A percentile compares a stretch with the other conserved stretches of the same genome.
These are phyloP conservation scores for Hericium rajendrae DNA, from an alignment of 768 basidiomycete species.

Conservation along the genomic window DNA sequence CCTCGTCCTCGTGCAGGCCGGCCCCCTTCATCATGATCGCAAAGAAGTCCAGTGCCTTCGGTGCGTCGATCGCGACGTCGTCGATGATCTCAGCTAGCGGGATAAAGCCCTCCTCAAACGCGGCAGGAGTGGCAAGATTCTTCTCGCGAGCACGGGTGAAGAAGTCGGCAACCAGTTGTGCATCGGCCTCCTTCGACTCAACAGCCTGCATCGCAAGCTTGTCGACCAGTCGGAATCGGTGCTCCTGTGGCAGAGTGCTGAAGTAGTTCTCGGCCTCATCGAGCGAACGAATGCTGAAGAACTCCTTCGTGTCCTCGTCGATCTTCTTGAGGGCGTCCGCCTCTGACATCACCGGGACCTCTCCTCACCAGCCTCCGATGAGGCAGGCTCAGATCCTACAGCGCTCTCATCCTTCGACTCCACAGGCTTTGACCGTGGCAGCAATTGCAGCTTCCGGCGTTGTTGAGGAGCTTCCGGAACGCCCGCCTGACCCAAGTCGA, in stretches of 20 bases:
- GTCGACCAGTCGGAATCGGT: conserved; percentile 61
- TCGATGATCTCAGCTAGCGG: conserved; percentile 70
- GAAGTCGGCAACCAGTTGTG: conserved; percentile 66
- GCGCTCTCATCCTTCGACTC: conserved; percentile 27
- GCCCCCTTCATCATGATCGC: conserved; percentile 67
- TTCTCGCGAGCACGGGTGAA: conserved; percentile 56
- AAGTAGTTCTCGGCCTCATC: conserved; percentile 88
- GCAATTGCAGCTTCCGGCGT: conserved; percentile 63
- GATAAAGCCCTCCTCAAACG: conserved; percentile 69
- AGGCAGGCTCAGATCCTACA: conserved; percentile 39
- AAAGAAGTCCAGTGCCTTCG: conserved; percentile 72
- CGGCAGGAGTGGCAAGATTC: conserved; percentile 43
- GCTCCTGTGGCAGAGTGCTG: conserved; percentile 52
- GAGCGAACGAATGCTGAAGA: conserved; percentile 74
- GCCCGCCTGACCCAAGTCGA: conserved; percentile 37
- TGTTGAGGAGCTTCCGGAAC: conserved; percentile 40
- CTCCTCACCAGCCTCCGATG: conserved; percentile 42
- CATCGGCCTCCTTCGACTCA: conserved; percentile 76
- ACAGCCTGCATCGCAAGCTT: conserved; percentile 66
- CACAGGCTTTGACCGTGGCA: conserved; percentile 71
- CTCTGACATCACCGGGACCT: conserved; percentile 41
- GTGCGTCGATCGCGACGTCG: conserved; percentile 85
- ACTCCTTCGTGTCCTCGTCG: conserved; percentile 75
- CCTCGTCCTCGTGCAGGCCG: conserved; percentile 47
- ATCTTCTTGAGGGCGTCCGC: conserved; percentile 61